Conservation (phyloP, 140 eudicot species). For the Anethum foeniculum region DNA sequence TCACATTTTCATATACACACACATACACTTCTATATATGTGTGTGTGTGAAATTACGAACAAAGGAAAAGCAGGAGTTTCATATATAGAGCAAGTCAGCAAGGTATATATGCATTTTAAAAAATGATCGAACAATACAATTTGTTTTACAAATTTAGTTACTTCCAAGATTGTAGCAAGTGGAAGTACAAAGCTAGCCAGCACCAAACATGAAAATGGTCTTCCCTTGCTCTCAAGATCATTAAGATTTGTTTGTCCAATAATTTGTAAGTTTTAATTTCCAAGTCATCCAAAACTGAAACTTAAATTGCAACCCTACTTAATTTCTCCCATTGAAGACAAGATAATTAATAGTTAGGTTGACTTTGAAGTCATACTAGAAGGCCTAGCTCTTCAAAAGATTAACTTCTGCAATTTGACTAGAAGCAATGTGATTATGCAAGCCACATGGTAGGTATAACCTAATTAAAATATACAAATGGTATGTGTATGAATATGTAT, state of each 20-base stretch:
- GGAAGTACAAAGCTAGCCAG: neutral
- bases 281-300: neutral
- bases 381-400: constrained; percentile 10
- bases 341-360: constrained; percentile 24
- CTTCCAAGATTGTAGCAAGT: neutral
- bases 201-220: constrained; percentile 14
- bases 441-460: constrained; percentile 22
- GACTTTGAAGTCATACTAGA: constrained; percentile 12
- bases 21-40: neutral
- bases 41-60: neutral
- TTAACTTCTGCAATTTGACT: constrained; percentile 15
- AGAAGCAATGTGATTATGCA: constrained; percentile 19
- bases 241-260: neutral
- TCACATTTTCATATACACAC: neutral
- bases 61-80: neutral
- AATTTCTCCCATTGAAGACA: neutral
- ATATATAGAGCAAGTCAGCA: neutral
- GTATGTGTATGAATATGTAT: neutral
- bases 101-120: neutral
- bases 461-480: neutral
- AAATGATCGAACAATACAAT: neutral
- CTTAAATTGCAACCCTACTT: neutral
- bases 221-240: constrained; percentile 11
- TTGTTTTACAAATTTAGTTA: neutral
- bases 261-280: neutral